Base-by-base conservation (phyloP, 2,329 filamentous ascomycete species). In the Sporothrix euskadiensis region DNA sequence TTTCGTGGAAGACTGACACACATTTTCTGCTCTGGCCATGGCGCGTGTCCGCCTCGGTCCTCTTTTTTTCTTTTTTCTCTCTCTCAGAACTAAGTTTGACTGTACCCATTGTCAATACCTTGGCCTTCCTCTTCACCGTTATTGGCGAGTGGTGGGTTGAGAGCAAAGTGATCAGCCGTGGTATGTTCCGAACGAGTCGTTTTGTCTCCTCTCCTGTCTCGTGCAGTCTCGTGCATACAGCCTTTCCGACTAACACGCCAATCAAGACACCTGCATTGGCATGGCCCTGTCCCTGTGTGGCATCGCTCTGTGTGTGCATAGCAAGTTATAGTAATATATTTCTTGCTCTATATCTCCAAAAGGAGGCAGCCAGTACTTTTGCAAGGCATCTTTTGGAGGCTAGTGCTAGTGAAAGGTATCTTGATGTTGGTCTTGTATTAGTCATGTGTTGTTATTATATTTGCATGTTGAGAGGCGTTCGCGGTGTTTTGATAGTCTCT, bases 121-220 rank as follows among this genome's bases (percentile, higher is more conserved):
- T 97, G 79, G 95, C 95, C 0, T 98, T 98, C 78, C 82, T 98
- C n/a, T 98, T 98, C 79, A 98, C 95, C 0, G 94, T 98, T 1
- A 79, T 98, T 14, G 95, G 94, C 0, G 95, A 98, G 78, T 98
- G 94, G 94, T 97, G 91, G 85, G 94, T 95, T 0, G 95, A 98
- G 78, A 90, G 90, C 75, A 98, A 98, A 81, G 92, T 94, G 1
- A 97, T 98, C 75, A 92, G 90, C 77, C 88, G 89, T 85, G 89
- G 93, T 94, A 83, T 79, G 61, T 66, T 44, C 61, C 39, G 39
- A 66, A 16, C 6, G 39, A 47, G 39, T 47, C 39, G 39, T 19
- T 87, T 83, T 30, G 9, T 39, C 9, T 59, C 1, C 9, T 8
- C 19, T 41, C 32, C 41, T 61, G 32, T 35, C 16, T 26, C 26